Base-by-base conservation (phyloP, 2,329 filamentous ascomycete species). In the Coniochaeta sp. region DNA sequence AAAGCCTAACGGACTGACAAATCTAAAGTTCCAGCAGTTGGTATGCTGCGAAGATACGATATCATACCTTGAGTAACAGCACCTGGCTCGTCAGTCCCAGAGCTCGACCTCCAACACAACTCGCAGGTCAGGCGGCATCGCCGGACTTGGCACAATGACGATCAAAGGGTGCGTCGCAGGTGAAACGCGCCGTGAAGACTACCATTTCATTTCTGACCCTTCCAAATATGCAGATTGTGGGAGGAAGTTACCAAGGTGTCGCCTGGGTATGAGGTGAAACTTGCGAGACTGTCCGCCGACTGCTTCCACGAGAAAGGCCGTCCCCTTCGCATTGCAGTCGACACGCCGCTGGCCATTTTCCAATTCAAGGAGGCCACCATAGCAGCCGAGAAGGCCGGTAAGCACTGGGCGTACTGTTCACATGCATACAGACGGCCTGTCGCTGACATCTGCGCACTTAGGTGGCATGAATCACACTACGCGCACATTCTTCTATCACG, bases 311-410 rank as follows among this genome's bases (percentile, higher is more conserved):
- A 56, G 22, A 64, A 61, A 16, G 59, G 63, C 10, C 61, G 63
- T 42, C 67, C 67, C 2, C 62, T 69, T 36, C 67, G 67, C 32
- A 67, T 69, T 61, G 67, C 66, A 4, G 55, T 69, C 38, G 66
- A 68, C 44, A 66, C 55, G 58, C 65, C 47, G 61, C 61, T 62
- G 63, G 64, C 63, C 8, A 34, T 64, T 8, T 59, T 58, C 54
- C 30, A 60, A 47, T 58, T 54, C 38, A 59, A 57, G 24, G 17
- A 32, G 2, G 50, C 32, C 4, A 62, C 61, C 5, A 10, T 22
- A 1, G 19, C 55, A 2, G 58, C 57, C 55, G 64, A 55, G 28
- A 42, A 50, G 19, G 9, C 8, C 10, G 40, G 40, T 44, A 44
- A 44, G 40, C n/a, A 8, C 40, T 5, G 40, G 12, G 3, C 40